Base-by-base conservation (phyloP, 2,329 filamentous ascomycete genomes). In the Aspergillus glaucus region DNA sequence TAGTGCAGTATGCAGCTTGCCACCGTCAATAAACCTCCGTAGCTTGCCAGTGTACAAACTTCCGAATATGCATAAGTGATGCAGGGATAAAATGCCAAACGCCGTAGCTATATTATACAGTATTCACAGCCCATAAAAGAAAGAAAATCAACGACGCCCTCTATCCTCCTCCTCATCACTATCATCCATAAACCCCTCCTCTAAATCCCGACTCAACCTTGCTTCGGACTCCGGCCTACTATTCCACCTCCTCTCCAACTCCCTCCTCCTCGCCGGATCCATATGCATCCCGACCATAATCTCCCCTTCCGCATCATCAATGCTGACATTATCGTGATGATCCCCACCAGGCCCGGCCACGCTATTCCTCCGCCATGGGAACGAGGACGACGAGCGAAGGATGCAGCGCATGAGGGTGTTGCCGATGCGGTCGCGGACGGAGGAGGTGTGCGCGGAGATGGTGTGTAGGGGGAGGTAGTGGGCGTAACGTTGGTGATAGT, bases 161-260 rank as follows among this genome's bases (percentile, higher is more conserved):
- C 47, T 47, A 44, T 50, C 46, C 26, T 55, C 57, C 47, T 83
- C 80, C 34, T 85, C 81, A 48, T 85, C 82, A 62, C 85, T 87
- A 57, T 87, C 84, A 64, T 88, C 85, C 68, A 81, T 80, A 62
- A 88, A 88, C 0, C 84, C 85, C 60, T 85, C 79, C 65, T 92
- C 87, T 45, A 92, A 68, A 73, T 95, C 89, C 69, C 88, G 77
- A 65, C 88, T 92, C 52, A 95, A 61, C 53, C 89, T 77, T 57
- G 80, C 63, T 58, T 67, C 67, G 44, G 54, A 67, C 28, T 66
- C 66, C n/a, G 57, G 57, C 30, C 57, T 71, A 62, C 44, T 69
- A 70, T 47, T 75, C 68, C 49, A 76, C 74, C 55, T 60, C 59
- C 65, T 62, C 55, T 69, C 63, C 51, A 75, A 52, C 2, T 69